Evolutionary conservation across 257 asterid genomes (phyloP), one percentile per base, ranked within the genome.

Genomic region (Solanum ossicruentum): DNA sequence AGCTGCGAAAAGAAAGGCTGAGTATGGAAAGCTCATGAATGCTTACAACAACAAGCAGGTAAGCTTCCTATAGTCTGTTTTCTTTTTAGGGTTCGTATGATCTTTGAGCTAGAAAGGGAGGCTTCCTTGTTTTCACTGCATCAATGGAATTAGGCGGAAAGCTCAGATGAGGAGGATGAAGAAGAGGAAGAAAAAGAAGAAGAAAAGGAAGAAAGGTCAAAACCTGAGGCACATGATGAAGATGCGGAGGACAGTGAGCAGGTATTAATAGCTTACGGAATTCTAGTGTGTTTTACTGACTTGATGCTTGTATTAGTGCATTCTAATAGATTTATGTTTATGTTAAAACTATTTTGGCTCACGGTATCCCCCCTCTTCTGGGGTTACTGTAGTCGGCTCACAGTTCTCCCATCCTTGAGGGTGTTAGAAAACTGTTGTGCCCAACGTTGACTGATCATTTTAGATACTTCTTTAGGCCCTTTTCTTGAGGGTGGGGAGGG

Each of bases 11-110:
- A 93, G 85, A 91, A 96, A 96, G 89, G 70, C 84, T 1, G 98
- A 96, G 77, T 96, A 96, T 57, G 99, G 89, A 83, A 95, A 90
- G 89, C 92, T 92, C 69, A 89, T 96, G 95, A 87, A 87, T 82
- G 93, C 98, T 83, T 96, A 96, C 91, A 95, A 93, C 91, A 96
- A 93, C 84, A 93, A 96, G 90, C 95, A 91, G 96, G 98, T 93
- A 49, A 86, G 56, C 3, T 7, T 63, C n/a, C 72, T 69, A 18
- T 61, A 43, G 49, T n/a, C 17, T 18, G 55, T 69, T 66, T 75
- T 71, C 57, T 6, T 28, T 61, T 84, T 66, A 41, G 21, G 69
- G 12, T 43, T 41, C 16, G 1, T 80, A 23, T 16, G 52, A 72
- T 54, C 60, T 39, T 15, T 84, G 58, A 65, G 49, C 17, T 85